These are phyloP conservation scores for Penicillium alfredii DNA, from an alignment of 495 filamentous ascomycete genomes.

Conservation along the genomic window DNA sequence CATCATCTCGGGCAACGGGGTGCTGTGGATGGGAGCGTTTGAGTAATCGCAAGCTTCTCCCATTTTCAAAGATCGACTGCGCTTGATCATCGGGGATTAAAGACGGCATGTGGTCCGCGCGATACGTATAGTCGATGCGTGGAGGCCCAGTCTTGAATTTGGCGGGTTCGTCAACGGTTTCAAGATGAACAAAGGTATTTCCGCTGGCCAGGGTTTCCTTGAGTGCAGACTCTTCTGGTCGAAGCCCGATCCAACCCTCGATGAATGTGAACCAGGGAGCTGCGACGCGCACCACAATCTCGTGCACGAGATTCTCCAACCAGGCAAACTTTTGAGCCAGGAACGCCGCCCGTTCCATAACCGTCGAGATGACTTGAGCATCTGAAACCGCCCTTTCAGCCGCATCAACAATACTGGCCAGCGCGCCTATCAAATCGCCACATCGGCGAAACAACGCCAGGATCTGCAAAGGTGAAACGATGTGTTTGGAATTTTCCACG, in stretches of 20 bases:
- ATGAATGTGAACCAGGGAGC: constrained; percentile 64
- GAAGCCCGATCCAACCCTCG: constrained; percentile 73
- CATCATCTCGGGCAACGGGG: constrained; percentile 53
- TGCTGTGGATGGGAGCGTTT: constrained; percentile 70
- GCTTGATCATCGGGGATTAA: constrained; percentile 63
- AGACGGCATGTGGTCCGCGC: constrained; percentile 55
- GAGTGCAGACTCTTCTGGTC: constrained; percentile 44
- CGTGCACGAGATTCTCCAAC: constrained; percentile 56
- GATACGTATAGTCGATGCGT: constrained; percentile 55
- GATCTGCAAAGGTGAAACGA: constrained; percentile 54
- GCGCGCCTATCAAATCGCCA: constrained; percentile 53
- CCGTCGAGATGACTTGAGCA: constrained; percentile 59
- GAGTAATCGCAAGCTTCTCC: constrained; percentile 68
- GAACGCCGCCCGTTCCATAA: constrained; percentile 58
- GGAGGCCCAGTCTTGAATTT: constrained; percentile 49
- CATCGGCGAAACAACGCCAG: constrained; percentile 59
- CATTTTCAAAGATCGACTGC: constrained; percentile 66
- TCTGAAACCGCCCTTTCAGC: constrained; percentile 53
- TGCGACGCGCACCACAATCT: constrained; percentile 59
- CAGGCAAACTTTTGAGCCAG: constrained; percentile 57
- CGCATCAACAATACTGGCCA: constrained; percentile 53
- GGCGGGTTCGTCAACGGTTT: constrained; percentile 40
- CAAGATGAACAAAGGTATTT: constrained; percentile 55
- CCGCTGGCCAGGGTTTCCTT: constrained; percentile 39
- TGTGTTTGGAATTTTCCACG: constrained; percentile 14